These are phyloP conservation scores for Magnolia kwangsiensis DNA, from an alignment of 164 flowering plant genomes.

Conservation along the genomic window DNA sequence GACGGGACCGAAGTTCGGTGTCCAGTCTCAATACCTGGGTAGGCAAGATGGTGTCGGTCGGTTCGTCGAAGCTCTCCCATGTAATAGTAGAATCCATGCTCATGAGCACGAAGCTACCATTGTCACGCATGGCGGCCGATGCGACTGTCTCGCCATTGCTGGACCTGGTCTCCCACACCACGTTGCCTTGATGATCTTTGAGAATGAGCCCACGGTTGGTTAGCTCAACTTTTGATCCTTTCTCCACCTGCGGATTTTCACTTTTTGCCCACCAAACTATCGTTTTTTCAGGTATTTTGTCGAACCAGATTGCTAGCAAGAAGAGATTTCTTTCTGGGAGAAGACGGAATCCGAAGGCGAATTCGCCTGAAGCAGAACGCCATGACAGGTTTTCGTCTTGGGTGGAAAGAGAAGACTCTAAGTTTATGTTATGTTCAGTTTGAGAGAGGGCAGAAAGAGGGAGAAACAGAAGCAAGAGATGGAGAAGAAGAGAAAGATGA, in stretches of 20 bases:
- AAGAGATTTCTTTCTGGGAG: conserved; percentile 12
- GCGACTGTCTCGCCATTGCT: not conserved
- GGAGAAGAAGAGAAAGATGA: conserved; percentile 1
- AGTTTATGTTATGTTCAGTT: conserved; percentile 6
- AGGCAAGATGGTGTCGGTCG: conserved; percentile 14
- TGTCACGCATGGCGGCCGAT: conserved; percentile 12
- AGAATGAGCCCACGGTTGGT: conserved; percentile 14
- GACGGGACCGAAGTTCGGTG: not conserved
- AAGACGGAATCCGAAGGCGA: conserved; percentile 28
- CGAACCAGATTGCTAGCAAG: conserved; percentile 31
- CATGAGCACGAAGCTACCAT: conserved; percentile 12
- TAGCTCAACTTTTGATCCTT: conserved; percentile 19
- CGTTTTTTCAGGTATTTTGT: conserved; percentile 27
- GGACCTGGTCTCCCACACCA: not conserved
- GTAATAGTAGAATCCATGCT: not conserved
- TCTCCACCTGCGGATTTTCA: conserved; percentile 9
- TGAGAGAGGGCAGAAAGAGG: not conserved
- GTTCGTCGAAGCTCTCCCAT: conserved; percentile 13
- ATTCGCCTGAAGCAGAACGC: conserved; percentile 30
- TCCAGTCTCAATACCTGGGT: not conserved
- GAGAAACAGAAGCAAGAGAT: not conserved
- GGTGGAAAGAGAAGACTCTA: conserved; percentile 20
- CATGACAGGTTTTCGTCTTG: conserved; percentile 11
- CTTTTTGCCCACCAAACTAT: conserved; percentile 30
- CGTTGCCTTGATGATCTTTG: not conserved